phyloP scores from a whole-genome alignment of 1,284 basidiomycete genomes.

The Bondarzewia mesenterica region DNA sequence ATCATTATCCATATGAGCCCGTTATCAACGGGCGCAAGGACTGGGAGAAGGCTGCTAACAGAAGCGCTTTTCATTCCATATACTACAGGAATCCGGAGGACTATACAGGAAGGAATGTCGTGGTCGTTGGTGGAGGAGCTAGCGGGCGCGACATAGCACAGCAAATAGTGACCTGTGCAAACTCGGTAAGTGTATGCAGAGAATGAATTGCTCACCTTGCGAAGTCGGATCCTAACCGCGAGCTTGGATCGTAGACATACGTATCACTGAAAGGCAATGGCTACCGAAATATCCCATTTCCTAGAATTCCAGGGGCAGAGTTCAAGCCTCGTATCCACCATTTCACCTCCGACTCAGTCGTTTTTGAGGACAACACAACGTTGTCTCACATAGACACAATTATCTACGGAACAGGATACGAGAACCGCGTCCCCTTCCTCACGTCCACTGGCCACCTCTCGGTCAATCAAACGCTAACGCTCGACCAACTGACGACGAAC shows the following conservation, averaged over 20 bases:
- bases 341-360: slow-evolving; percentile 35
- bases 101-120: slow-evolving; percentile 33
- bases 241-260: slow-evolving; percentile 31
- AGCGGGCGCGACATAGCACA: slow-evolving; percentile 41
- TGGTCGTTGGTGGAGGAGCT: slow-evolving; percentile 44
- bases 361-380: slow-evolving; percentile 38
- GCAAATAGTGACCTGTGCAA: slow-evolving; percentile 32
- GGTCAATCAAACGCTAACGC: not conserved
- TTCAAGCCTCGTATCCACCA: slow-evolving; percentile 37
- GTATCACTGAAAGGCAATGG: slow-evolving; percentile 27
- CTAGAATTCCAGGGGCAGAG: slow-evolving; percentile 20
- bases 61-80: slow-evolving; percentile 43
- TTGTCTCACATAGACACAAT: slow-evolving; percentile 35
- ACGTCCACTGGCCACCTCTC: slow-evolving; percentile 26
- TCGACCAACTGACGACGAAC: slow-evolving; percentile 33
- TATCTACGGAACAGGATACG: slow-evolving; percentile 48
- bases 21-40: slow-evolving; percentile 37
- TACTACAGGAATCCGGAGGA: slow-evolving; percentile 42
- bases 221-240: not conserved
- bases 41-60: slow-evolving; percentile 28
- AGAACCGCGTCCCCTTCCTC: slow-evolving; percentile 44
- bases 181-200: slow-evolving; percentile 26
- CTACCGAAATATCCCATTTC: slow-evolving; percentile 1
- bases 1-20: slow-evolving; percentile 40
- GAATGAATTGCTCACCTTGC: not conserved